Evolutionary conservation across 805 yeast species (phyloP).

Genomic region (Cyberlindnera euphorbiae): DNA sequence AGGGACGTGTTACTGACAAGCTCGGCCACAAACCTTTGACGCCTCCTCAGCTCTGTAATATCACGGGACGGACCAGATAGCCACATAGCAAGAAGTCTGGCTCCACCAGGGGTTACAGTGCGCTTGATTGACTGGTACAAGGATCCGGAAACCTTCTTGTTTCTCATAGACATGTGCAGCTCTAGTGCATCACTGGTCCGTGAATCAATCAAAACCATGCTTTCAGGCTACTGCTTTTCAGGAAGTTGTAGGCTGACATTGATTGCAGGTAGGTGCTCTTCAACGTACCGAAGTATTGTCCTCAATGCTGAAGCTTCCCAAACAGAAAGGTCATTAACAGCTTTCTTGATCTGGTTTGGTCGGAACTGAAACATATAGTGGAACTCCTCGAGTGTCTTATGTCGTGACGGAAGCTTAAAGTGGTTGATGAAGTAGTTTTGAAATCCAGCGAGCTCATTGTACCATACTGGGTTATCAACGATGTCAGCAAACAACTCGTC

Average conservation of each 20-base stretch:
- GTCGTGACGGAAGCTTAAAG: slow-evolving; percentile 39
- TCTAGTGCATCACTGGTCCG: slow-evolving; percentile 76
- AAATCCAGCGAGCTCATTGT: slow-evolving; percentile 52
- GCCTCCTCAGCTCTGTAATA: slow-evolving; percentile 43
- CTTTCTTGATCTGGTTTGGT: slow-evolving; percentile 15
- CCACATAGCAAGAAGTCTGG: slow-evolving; percentile 79
- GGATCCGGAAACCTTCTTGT: slow-evolving; percentile 59
- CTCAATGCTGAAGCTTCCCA: slow-evolving; percentile 59
- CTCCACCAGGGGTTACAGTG: slow-evolving; percentile 78
- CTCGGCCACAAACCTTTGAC: slow-evolving; percentile 50
- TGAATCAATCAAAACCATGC: slow-evolving; percentile 73
- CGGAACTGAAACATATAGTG: slow-evolving; percentile 36
- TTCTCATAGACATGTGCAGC: slow-evolving; percentile 53
- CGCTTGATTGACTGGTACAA: slow-evolving; percentile 62
- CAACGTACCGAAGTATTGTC: slow-evolving; percentile 61
- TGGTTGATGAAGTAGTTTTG: slow-evolving; percentile 53
- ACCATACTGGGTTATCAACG: slow-evolving; percentile 47
- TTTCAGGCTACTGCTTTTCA: slow-evolving; percentile 42
- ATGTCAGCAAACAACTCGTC: slow-evolving; percentile 37
- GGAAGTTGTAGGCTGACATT: slow-evolving; percentile 66
- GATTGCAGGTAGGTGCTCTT: slow-evolving; percentile 67
- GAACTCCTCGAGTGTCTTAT: slow-evolving; percentile 34
- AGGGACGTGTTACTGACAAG: slow-evolving; percentile 32
- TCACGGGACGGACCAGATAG: slow-evolving; percentile 72
- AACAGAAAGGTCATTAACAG: slow-evolving; percentile 31